Evolutionary conservation across 257 asterid species (phyloP).

Genomic region (Nicotiana benthamiana): DNA sequence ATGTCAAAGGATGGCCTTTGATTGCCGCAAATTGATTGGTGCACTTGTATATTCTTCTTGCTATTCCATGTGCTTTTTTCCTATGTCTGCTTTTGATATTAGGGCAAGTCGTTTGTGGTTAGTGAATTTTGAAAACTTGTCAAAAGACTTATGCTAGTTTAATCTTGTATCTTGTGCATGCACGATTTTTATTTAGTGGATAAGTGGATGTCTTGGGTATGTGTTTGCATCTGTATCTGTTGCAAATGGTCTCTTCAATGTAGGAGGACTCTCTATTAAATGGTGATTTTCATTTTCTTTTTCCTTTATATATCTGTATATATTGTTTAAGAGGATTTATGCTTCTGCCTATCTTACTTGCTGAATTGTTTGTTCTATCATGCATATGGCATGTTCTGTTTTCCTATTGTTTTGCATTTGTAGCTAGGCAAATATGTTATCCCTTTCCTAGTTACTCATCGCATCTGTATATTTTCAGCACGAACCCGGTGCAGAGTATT

Average conservation of each 20-base stretch:
- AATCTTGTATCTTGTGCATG: background rate
- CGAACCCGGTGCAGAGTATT: conserved; percentile 74
- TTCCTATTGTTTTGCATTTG: background rate
- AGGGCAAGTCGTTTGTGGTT: background rate
- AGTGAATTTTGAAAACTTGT: background rate
- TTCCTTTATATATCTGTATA: background rate
- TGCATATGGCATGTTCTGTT: background rate
- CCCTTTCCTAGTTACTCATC: background rate
- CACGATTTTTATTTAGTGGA: background rate
- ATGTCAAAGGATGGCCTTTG: background rate
- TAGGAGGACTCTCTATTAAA: background rate
- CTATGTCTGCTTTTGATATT: background rate
- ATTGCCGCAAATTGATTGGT: background rate
- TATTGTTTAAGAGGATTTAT: background rate
- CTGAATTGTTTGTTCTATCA: background rate
- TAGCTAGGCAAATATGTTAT: background rate
- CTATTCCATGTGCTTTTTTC: background rate
- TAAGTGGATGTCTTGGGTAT: background rate
- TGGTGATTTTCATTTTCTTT: background rate
- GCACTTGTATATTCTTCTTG: background rate
- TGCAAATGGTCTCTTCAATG: background rate
- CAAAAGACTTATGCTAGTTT: background rate
- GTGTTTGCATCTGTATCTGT: background rate
- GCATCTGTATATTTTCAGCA: conserved; percentile 34
- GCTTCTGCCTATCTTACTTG: background rate